Evolutionary conservation across 2,329 filamentous ascomycete genomes (phyloP).

Genomic region (Claviceps arundinis): DNA sequence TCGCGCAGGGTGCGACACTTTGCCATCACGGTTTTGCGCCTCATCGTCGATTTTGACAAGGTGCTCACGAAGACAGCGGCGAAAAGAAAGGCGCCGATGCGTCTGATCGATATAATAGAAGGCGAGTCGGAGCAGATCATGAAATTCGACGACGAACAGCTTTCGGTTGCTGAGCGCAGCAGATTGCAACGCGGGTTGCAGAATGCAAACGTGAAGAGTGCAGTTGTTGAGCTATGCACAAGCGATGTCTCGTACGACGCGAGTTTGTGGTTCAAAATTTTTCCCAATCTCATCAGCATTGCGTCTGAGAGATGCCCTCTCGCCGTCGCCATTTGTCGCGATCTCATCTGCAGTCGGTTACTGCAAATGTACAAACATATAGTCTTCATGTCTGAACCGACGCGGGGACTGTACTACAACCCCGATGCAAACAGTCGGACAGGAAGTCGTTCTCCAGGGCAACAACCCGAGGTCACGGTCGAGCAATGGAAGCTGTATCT

Average conservation of each 20-base stretch:
- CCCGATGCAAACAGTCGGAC: conserved; percentile 41
- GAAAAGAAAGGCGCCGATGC: conserved; percentile 47
- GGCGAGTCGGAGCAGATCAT: conserved; percentile 79
- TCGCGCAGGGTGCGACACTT: conserved; percentile 79
- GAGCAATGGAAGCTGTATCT: conserved; percentile 98
- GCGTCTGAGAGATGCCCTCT: conserved; percentile 86
- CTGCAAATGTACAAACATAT: conserved; percentile 87
- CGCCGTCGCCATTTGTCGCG: conserved; percentile 77
- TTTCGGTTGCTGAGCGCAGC: conserved; percentile 85
- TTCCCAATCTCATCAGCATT: conserved; percentile 84
- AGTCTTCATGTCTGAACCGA: conserved; percentile 61
- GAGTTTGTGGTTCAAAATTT: conserved; percentile 94
- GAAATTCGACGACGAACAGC: conserved; percentile 80
- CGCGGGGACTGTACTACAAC: conserved; percentile 50
- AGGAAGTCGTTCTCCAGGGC: conserved; percentile 44
- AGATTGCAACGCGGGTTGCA: conserved; percentile 81
- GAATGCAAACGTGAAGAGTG: conserved; percentile 70
- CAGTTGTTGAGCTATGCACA: conserved; percentile 83
- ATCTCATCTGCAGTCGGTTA: conserved; percentile 84
- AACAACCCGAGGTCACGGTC: conserved; percentile 73
- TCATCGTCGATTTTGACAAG: conserved; percentile 87
- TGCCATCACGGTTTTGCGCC: conserved; percentile 79
- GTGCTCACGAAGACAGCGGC: conserved; percentile 59
- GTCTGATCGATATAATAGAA: conserved; percentile 86
- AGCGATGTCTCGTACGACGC: conserved; percentile 92